phyloP scores from a whole-genome alignment of 805 yeast genomes.

The Saccharomycopsis sp. region DNA sequence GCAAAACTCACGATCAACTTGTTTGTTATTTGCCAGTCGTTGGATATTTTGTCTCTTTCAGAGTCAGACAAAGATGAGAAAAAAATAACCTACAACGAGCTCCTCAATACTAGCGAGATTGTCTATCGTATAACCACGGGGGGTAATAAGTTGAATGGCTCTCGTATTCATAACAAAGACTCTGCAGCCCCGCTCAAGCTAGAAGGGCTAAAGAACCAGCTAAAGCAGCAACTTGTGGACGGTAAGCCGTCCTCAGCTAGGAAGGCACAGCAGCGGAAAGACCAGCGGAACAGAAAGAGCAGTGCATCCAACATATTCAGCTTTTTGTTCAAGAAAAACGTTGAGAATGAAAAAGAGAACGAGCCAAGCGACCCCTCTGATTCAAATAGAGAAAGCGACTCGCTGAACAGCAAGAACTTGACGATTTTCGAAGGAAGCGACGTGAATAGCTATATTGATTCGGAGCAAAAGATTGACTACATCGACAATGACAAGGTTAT shows the following conservation, averaged over 20 bases:
- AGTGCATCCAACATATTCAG: not conserved
- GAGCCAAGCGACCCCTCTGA: not conserved
- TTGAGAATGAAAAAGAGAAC: not conserved
- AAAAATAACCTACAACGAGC: slow-evolving; percentile 5
- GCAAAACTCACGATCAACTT: slow-evolving; percentile 14
- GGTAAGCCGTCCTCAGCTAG: not conserved
- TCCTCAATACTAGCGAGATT: slow-evolving; percentile 18
- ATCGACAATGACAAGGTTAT: slow-evolving; percentile 7
- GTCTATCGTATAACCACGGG: slow-evolving; percentile 15
- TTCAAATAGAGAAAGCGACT: not conserved
- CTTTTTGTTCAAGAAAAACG: not conserved
- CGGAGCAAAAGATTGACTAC: slow-evolving; percentile 2
- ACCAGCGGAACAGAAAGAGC: not conserved
- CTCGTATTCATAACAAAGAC: not conserved
- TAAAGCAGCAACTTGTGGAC: slow-evolving; percentile 2
- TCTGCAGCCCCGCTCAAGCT: slow-evolving; percentile 3
- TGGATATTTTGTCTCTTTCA: slow-evolving; percentile 4
- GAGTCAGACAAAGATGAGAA: not conserved
- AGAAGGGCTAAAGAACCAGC: slow-evolving; percentile 12
- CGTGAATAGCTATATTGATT: slow-evolving; percentile 13
- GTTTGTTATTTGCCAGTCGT: slow-evolving; percentile 2
- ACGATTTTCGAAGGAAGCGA: slow-evolving; percentile 1
- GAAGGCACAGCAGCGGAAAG: not conserved
- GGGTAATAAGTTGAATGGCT: slow-evolving; percentile 7
- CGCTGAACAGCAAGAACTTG: not conserved